Conservation (phyloP, 257 asterid species). For the Gardenia jasminoides region DNA sequence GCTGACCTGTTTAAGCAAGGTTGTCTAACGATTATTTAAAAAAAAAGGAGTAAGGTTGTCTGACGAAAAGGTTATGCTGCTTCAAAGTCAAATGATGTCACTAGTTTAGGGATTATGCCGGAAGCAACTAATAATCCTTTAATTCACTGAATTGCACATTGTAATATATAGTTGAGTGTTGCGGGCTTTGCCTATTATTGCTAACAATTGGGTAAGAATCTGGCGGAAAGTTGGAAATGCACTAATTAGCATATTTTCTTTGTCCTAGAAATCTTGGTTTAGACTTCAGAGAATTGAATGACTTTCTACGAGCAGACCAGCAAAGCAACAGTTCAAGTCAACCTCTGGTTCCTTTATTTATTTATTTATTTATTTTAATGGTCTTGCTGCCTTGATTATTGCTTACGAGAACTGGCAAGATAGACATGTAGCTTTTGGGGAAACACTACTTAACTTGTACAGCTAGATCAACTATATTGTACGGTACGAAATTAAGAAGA, state of each 20-base stretch:
- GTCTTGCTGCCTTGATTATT: not conserved
- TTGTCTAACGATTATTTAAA: not conserved
- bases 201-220: not conserved
- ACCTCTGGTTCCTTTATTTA: not conserved
- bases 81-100: not conserved
- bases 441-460: not conserved
- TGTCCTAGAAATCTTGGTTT: not conserved
- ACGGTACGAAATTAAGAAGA: not conserved
- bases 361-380: not conserved
- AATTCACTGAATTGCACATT: not conserved
- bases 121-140: not conserved
- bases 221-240: not conserved
- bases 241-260: not conserved
- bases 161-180: not conserved
- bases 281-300: not conserved
- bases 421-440: not conserved
- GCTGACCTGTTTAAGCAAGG: not conserved
- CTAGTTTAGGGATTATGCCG: not conserved
- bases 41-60: not conserved
- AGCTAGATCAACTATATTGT: not conserved
- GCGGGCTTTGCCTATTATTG: not conserved
- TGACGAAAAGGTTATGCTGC: not conserved
- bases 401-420: not conserved
- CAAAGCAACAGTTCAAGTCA: not conserved
- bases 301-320: not conserved